These are phyloP conservation scores for Pseudogymnoascus verrucosus DNA, from an alignment of 2,329 filamentous ascomycete species.

Conservation along the genomic window DNA sequence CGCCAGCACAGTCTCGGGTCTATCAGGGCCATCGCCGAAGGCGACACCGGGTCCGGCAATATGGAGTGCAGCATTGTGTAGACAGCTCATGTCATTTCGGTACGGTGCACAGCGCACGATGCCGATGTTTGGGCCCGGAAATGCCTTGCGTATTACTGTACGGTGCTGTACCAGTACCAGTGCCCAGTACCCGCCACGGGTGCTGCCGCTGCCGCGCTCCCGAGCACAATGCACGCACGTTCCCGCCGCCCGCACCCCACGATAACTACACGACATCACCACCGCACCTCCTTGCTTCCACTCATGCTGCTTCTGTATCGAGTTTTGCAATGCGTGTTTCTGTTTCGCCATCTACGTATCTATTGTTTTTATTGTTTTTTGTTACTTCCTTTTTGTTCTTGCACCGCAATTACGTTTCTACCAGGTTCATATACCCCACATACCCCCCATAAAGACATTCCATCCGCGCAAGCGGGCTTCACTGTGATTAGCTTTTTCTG, in stretches of 20 bases:
- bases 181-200: not conserved
- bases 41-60: slow-evolving; percentile 22
- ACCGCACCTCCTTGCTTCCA: not conserved
- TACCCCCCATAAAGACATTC: slow-evolving; percentile 1
- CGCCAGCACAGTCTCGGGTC: slow-evolving; percentile 44
- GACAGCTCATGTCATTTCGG: not conserved
- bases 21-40: slow-evolving; percentile 33
- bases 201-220: slow-evolving; percentile 2
- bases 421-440: not conserved
- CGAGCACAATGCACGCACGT: slow-evolving; percentile 2
- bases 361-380: not conserved
- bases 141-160: not conserved
- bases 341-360: not conserved
- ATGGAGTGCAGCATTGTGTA: slow-evolving; percentile 3
- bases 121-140: not conserved
- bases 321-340: slow-evolving; percentile 1
- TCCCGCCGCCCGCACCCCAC: not conserved
- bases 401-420: not conserved
- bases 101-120: not conserved
- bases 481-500: not conserved
- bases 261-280: not conserved
- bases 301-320: not conserved
- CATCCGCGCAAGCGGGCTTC: slow-evolving; percentile 5
- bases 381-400: not conserved
- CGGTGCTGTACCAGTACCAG: not conserved